Evolutionary conservation across 2,329 filamentous ascomycete genomes (phyloP), one percentile per base, ranked within the genome.

Genomic region (Colletotrichum lentis): DNA sequence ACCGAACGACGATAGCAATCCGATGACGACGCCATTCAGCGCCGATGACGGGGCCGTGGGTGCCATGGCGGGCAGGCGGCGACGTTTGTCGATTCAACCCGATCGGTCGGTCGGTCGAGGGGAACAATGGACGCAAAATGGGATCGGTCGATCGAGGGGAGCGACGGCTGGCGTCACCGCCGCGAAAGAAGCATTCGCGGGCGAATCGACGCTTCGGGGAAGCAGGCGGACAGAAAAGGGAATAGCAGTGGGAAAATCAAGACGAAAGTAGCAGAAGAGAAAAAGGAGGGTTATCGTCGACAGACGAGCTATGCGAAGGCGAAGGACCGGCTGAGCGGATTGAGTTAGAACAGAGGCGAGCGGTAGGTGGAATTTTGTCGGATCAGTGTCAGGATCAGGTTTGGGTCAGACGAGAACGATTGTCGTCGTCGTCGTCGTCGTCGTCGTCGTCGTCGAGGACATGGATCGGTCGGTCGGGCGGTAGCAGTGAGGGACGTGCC

Each of bases 1-100:
- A 70, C 94, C 95, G 80, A 98, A 95, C 16, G 95, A 96, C 46
- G 94, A 97, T 70, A 97, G 85, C 76, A 99, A 89, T 73, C 95
- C 96, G 78, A 99, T 98, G 79, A 98, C 86, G 75, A 98, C 92
- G 78, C 95, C 95, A 71, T 87, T 89, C 72, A 89, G 78, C 73
- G 83, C 83, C 37, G 82, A 83, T 49, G 79, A 80, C 18, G 80
- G 78, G 52, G 78, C 72, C 50, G 76, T 68, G 24, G 63, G 47
- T 35, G 68, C 60, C 70, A 71, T 71, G 64, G 27, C 39, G 61
- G 47, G 55, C 35, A 68, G 62, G 62, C 62, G 62, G 49, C 65
- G 62, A 64, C 62, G 49, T 63, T 68, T 44, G 55, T 68, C 62
- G 49, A 65, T 43, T 64, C 43, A 46, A 65, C 60, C 55, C 62